Evolutionary conservation across 2,329 filamentous ascomycete genomes (phyloP), one percentile per base, ranked within the genome.

Genomic region (Coleophoma eucalyptorum): DNA sequence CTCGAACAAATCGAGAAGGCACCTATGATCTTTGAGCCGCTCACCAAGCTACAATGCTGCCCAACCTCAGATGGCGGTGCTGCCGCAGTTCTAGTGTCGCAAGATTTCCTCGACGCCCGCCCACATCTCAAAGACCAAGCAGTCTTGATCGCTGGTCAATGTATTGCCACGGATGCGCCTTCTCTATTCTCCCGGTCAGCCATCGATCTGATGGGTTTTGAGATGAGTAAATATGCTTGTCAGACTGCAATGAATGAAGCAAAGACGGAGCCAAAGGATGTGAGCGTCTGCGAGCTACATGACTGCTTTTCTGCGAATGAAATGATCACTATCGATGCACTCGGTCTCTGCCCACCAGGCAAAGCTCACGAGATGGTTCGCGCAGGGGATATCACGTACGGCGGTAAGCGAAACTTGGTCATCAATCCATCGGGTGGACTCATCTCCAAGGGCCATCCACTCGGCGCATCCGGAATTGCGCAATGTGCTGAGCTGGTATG

Each of bases 21-120:
- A 0, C 77, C 89, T 53, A 88, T 84, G 79, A 89, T 97, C 69
- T 84, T 90, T 72, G 83, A 83, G 57, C 93, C 93, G 15, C 79
- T 97, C 50, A 97, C 94, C 52, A 97, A 97, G 73, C 84, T 97
- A n/a, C 94, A 97, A 74, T 97, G 93, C 80, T 97, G 93, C 72
- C 93, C 94, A 1, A 97, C 93, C 1, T 96, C 90, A 0, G 94
- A 97, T 69, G 93, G 93, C 45, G 89, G 86, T 43, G 93, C 91
- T 1, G 91, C 94, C 1, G 90, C 89, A 13, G 86, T 97, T 32
- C 75, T 99, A 47, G 91, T 96, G 49, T 96, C 90, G 0, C 86
- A 96, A 71, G 80, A 79, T 44, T 97, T 97, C 79, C 81, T 97
- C 49, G 87, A 93, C 63, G 86, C 86, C 8, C 82, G 90, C 19